A percentile compares a stretch with the other conserved stretches of the same genome.
phyloP scores from a whole-genome alignment of 176 grass and related monocot species.

The Raddia distichophylla region DNA sequence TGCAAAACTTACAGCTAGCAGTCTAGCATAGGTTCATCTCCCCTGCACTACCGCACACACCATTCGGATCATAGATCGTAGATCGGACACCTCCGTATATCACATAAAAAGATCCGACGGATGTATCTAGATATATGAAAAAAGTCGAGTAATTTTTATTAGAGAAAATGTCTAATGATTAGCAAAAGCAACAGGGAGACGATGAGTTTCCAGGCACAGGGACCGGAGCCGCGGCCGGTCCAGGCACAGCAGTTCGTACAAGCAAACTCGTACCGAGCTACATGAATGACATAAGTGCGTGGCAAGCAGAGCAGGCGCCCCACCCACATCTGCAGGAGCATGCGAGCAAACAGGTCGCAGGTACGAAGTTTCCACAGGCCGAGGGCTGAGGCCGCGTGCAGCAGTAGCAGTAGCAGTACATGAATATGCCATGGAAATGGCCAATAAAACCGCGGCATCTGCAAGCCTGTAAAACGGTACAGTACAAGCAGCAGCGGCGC shows the following conservation, averaged over 20 bases:
- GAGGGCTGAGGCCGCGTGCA: neutral
- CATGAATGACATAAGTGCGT: constrained; percentile 5
- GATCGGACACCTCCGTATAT: no score
- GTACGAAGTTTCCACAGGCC: neutral
- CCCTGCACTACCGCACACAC: no score
- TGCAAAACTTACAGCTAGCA: neutral
- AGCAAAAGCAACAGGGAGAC: no score
- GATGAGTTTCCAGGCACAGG: no score
- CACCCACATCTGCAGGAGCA: neutral
- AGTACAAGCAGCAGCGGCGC: neutral
- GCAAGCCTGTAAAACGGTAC: constrained; percentile 29
- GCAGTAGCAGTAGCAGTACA: no score
- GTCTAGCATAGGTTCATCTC: neutral
- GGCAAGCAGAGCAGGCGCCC: neutral
- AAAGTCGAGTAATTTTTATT: no score
- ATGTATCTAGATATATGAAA: no score
- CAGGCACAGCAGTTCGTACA: neutral
- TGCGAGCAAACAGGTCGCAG: neutral
- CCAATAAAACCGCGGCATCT: neutral
- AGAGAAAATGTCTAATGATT: no score
- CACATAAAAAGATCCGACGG: no score
- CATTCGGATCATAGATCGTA: no score
- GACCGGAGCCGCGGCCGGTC: neutral
- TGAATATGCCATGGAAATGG: neutral
- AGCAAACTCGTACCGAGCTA: neutral